phyloP scores from a whole-genome alignment of 208 protist genomes.

The Leishmania tarentolae region DNA sequence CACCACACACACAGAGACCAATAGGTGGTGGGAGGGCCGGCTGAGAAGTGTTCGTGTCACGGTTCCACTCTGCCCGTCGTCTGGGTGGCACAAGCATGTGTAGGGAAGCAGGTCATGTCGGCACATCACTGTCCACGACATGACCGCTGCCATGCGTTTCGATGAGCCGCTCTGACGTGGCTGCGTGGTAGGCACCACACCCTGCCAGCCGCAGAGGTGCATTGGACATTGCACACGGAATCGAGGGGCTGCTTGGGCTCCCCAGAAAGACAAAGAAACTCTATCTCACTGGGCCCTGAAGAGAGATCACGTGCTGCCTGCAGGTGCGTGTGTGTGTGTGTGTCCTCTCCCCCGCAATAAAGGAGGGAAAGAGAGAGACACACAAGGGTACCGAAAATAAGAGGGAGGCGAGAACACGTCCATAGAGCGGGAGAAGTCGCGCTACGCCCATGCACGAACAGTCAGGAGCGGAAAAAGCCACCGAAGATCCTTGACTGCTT shows the following conservation, averaged over 20 bases:
- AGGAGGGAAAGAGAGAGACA: background rate
- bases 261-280: background rate
- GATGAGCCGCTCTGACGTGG: too few species aligned
- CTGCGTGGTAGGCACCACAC: too few species aligned
- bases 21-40: background rate
- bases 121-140: too few species aligned
- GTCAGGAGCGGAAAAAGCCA: background rate
- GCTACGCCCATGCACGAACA: background rate
- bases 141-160: background rate
- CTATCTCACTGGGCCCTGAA: too few species aligned
- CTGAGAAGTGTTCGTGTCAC: background rate
- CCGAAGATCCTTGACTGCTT: background rate
- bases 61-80: background rate
- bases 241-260: background rate
- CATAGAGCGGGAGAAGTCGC: background rate
- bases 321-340: too few species aligned
- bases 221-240: too few species aligned
- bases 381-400: background rate
- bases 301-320: too few species aligned
- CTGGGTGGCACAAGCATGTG: background rate
- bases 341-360: background rate
- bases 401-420: background rate
- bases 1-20: background rate
- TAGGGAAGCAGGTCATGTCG: too few species aligned
- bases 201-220: too few species aligned